Conservation (phyloP, 2,329 filamentous ascomycete species). For the Sclerotinia minor region DNA sequence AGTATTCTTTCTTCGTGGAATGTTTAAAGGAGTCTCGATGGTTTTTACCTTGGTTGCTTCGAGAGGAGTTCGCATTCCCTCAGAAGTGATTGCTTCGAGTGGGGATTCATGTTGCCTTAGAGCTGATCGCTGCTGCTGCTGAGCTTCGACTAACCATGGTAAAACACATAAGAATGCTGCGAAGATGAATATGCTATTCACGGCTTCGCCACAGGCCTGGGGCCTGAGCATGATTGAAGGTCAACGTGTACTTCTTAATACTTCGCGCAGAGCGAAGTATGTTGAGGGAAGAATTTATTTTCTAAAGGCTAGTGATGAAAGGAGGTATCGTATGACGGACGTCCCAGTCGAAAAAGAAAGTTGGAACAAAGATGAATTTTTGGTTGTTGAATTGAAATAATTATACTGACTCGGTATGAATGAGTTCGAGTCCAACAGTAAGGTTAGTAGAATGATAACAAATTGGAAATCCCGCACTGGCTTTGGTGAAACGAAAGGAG, state of each 20-base stretch:
- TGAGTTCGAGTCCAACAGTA: not conserved
- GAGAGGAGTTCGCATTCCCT: conserved; percentile 33
- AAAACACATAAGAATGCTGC: conserved; percentile 60
- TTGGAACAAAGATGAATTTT: not conserved
- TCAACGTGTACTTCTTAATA: conserved; percentile 32
- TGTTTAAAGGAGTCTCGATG: conserved; percentile 39
- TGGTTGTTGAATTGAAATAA: not conserved
- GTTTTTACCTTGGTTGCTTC: conserved; percentile 39
- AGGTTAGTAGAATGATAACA: not conserved
- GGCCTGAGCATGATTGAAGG: conserved; percentile 45
- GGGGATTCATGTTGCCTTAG: conserved; percentile 38
- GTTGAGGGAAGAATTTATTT: conserved; percentile 28
- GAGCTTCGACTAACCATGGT: conserved; percentile 61
- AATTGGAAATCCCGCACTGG: not conserved
- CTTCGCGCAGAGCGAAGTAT: conserved; percentile 35
- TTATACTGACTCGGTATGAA: not conserved
- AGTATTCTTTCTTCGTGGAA: conserved; percentile 39
- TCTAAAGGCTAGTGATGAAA: not conserved
- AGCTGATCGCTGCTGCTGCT: conserved; percentile 57
- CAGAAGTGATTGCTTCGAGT: conserved; percentile 38
- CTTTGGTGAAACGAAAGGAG: conserved; percentile 16
- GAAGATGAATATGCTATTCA: conserved; percentile 51
- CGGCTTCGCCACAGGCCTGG: conserved; percentile 57
- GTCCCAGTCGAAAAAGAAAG: not conserved
- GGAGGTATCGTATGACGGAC: conserved; percentile 22